Evolutionary conservation across 1,284 basidiomycete species (phyloP).

Genomic region (Trichosporon ovoides): DNA sequence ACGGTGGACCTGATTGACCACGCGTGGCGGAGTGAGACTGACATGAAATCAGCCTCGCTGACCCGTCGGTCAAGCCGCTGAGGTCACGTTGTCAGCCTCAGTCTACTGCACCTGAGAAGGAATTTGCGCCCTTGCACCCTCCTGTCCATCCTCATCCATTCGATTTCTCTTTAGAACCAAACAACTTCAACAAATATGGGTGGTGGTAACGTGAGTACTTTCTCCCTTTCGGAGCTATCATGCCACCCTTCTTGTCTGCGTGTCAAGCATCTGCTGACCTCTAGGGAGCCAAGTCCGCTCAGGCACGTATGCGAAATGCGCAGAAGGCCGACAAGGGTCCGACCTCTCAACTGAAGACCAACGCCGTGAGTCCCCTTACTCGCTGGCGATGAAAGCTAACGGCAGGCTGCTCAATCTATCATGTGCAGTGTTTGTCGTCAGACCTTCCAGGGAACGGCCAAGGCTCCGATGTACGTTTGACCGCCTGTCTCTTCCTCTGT

Average conservation of each 20-base stretch:
- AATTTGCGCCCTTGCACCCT: slow-evolving; percentile 2
- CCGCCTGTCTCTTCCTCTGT: not conserved
- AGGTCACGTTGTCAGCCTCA: not conserved
- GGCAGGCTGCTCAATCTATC: slow-evolving; percentile 49
- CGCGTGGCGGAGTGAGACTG: not conserved
- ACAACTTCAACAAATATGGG: slow-evolving; percentile 27
- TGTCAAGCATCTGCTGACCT: slow-evolving; percentile 7
- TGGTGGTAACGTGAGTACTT: slow-evolving; percentile 44
- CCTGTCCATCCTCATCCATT: not conserved
- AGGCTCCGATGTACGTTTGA: slow-evolving; percentile 45
- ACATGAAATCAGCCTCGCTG: no score
- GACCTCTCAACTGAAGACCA: slow-evolving; percentile 40
- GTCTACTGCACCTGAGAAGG: not conserved
- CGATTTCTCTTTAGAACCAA: not conserved
- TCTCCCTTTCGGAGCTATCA: not conserved
- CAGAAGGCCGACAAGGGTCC: slow-evolving; percentile 32
- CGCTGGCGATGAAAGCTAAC: not conserved
- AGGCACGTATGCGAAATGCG: slow-evolving; percentile 37
- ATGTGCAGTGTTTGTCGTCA: slow-evolving; percentile 51
- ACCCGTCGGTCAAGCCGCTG: no score
- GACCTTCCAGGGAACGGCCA: slow-evolving; percentile 52
- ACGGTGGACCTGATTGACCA: not conserved
- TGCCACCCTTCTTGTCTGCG: no score
- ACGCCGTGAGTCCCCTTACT: slow-evolving; percentile 1
- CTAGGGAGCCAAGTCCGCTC: slow-evolving; percentile 47